phyloP scores from a whole-genome alignment of 306 rosid species.

The Geum urbanum region DNA sequence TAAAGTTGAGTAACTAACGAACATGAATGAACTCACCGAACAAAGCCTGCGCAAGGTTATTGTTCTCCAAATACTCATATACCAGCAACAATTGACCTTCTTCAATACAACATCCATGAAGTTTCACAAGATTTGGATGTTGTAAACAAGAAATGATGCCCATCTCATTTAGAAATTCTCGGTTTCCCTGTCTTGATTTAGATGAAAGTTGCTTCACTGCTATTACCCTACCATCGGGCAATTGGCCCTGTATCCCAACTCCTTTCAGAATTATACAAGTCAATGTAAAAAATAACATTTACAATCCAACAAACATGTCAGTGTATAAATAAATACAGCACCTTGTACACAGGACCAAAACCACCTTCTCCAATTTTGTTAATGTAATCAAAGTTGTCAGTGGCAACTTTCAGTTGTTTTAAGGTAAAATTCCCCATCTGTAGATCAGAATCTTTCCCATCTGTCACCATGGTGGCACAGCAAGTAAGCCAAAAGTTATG shows the following conservation, averaged over 20 bases:
- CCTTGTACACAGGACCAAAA: slow-evolving; percentile 72
- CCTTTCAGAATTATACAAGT: slow-evolving; percentile 1
- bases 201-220: slow-evolving; percentile 78
- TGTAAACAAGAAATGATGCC: slow-evolving; percentile 66
- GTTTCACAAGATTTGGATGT: slow-evolving; percentile 80
- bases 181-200: slow-evolving; percentile 65
- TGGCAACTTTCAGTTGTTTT: slow-evolving; percentile 52
- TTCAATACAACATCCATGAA: slow-evolving; percentile 66
- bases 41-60: slow-evolving; percentile 62
- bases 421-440: slow-evolving; percentile 53
- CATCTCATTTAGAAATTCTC: slow-evolving; percentile 70
- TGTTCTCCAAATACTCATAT: slow-evolving; percentile 74
- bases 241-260: slow-evolving; percentile 46
- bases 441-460: slow-evolving; percentile 30
- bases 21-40: slow-evolving; percentile 41
- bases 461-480: slow-evolving; percentile 30
- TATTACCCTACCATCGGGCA: slow-evolving; percentile 55
- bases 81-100: slow-evolving; percentile 59
- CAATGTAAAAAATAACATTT: slow-evolving; percentile 11
- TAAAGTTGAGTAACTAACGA: neutral
- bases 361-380: slow-evolving; percentile 77
- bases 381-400: slow-evolving; percentile 40
- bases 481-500: neutral
- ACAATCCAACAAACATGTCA: neutral
- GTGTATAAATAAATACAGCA: slow-evolving; percentile 14